Base-by-base conservation (phyloP, 179 eudicot genomes). In the Patellifolia procumbens region DNA sequence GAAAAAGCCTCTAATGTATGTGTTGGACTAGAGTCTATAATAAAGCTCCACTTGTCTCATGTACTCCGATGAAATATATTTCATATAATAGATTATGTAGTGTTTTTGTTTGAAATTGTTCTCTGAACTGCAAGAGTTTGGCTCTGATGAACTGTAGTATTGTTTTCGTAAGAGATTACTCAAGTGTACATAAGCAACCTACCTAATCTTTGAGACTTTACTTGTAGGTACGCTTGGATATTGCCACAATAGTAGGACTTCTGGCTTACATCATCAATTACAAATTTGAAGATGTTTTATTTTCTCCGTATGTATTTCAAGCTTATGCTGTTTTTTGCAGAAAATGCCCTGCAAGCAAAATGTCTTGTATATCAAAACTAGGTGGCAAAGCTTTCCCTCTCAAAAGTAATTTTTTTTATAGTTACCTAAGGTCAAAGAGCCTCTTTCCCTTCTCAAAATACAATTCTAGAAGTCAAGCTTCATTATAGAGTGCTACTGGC, bases 191-290 rank as follows among this genome's bases (percentile, higher is more conserved):
- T 70, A 26, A 35, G 42, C 1, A 9, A 46, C 58, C 48, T 72
- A 74, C 70, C 66, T 76, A 43, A 77, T 74, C 34, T 60, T 66
- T 62, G 72, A 60, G 24, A 59, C 43, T 76, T 74, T 56, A 37
- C 69, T 42, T 89, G 88, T 82, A 93, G 98, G 97, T 94, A 70
- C 98, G 98, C 80, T 83, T 94, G 89, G 98, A 94, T 79, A 72
- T 74, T 68, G 96, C 98, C 71, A 83, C 98, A 31, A 75, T 90
- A 49, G 73, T 91, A 83, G 98, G 98, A 74, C 96, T 94, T 75
- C 82, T 92, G 82, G 98, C 97, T 58, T 94, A 74, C 80, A 77
- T 90, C 82, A 92, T 94, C 60, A 94, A 93, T 83, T 94, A 94
- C 88, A 92, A 88, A 84, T 94, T 94, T 77, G 97, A 87, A 82